A percentile compares a stretch with the other conserved stretches of the same genome.
Conservation (phyloP, 2,329 filamentous ascomycete species). For the Cladosporium phlei region DNA sequence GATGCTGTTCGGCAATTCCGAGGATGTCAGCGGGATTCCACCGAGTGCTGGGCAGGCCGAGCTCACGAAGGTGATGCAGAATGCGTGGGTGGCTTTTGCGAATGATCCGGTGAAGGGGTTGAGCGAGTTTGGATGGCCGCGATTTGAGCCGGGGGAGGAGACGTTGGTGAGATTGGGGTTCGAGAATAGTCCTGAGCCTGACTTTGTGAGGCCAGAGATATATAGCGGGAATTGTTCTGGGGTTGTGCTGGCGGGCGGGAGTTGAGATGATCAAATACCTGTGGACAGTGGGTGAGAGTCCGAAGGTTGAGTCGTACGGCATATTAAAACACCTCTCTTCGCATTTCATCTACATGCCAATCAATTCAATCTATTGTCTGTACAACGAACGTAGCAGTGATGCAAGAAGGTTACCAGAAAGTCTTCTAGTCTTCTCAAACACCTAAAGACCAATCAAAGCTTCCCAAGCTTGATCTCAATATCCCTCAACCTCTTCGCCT, state of each 20-base stretch:
- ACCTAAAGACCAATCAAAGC: constrained; percentile 17
- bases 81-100: constrained; percentile 31
- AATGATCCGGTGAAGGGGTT: constrained; percentile 28
- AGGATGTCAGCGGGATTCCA: constrained; percentile 24
- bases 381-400: too few species aligned
- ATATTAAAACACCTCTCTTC: too few species aligned
- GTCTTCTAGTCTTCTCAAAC: too few species aligned
- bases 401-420: too few species aligned
- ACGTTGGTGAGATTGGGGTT: constrained; percentile 27
- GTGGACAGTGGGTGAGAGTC: too few species aligned
- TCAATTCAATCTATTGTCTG: too few species aligned
- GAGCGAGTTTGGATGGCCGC: constrained; percentile 34
- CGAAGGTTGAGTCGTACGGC: too few species aligned
- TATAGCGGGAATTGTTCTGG: not conserved
- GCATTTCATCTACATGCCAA: too few species aligned
- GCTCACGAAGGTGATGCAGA: constrained; percentile 21
- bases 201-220: constrained; percentile 23
- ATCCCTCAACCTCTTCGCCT: constrained; percentile 37
- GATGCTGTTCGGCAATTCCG: constrained; percentile 28
- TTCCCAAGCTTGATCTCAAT: constrained; percentile 32
- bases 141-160: constrained; percentile 21
- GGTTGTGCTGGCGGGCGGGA: not conserved
- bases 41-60: constrained; percentile 12
- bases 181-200: constrained; percentile 22
- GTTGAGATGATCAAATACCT: too few species aligned